A percentile compares a stretch with the other conserved stretches of the same genome.
These are phyloP conservation scores for Alternaria ethzedia DNA, from an alignment of 2,329 filamentous ascomycete genomes.

Conservation along the genomic window DNA sequence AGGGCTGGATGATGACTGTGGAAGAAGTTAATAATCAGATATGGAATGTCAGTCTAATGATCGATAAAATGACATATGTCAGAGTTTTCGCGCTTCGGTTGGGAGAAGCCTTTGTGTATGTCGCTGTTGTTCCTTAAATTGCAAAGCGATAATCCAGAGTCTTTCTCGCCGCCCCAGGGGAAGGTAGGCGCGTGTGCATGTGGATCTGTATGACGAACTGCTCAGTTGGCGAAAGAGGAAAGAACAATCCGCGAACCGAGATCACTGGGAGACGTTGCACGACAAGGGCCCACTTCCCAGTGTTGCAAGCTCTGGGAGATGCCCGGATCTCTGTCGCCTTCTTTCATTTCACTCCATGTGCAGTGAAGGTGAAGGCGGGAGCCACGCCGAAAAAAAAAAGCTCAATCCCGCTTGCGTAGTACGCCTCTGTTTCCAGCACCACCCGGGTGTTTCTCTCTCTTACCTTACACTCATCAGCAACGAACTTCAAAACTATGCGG, in stretches of 20 bases:
- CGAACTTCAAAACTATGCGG: not conserved
- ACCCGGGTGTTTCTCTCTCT: not conserved
- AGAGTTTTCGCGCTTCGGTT: not conserved
- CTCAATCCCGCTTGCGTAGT: not conserved
- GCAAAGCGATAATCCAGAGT: rapidly evolving
- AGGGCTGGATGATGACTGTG: not conserved
- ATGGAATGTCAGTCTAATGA: not conserved
- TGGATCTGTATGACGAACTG: not conserved
- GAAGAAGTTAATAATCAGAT: not conserved
- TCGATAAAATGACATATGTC: not conserved
- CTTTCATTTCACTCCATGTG: not conserved
- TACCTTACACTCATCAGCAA: not conserved
- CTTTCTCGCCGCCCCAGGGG: not conserved
- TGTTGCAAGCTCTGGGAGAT: not conserved
- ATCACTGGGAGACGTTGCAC: not conserved
- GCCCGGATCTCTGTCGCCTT: not conserved
- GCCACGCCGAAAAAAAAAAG: not conserved
- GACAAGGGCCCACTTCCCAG: not conserved
- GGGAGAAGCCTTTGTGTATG: too few species aligned
- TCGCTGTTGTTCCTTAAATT: not conserved
- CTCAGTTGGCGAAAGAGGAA: not conserved
- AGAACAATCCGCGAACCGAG: not conserved
- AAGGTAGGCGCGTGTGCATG: not conserved
- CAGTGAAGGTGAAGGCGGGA: not conserved
- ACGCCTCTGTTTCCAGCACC: not conserved